phyloP scores from a whole-genome alignment of 116 monocot species.

The Papilionanthe hybrid region DNA sequence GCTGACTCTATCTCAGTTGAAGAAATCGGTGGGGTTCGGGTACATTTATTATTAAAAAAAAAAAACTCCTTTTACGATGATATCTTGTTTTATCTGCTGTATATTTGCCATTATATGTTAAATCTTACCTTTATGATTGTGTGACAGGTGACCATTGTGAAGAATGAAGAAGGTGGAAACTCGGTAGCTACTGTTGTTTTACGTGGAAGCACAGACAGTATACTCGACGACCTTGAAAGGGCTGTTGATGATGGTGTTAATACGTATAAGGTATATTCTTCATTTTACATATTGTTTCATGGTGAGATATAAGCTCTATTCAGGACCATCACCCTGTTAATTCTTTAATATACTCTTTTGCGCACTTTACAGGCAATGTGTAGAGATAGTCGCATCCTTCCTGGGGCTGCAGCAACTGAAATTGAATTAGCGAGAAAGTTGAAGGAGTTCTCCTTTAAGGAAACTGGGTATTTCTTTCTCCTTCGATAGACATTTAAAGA shows the following conservation, averaged over 20 bases:
- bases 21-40: slow-evolving; percentile 89
- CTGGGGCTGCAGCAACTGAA: slow-evolving; percentile 95
- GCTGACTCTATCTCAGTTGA: slow-evolving; percentile 90
- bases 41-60: slow-evolving; percentile 19
- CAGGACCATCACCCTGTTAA: not conserved
- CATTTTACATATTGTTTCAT: not conserved
- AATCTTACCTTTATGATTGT: not conserved
- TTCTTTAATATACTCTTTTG: not conserved
- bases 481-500: not conserved
- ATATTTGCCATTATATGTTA: not conserved
- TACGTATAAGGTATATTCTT: slow-evolving; percentile 73
- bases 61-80: not conserved
- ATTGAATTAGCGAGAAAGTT: slow-evolving; percentile 88
- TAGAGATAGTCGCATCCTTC: slow-evolving; percentile 88
- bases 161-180: slow-evolving; percentile 97
- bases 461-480: slow-evolving; percentile 69
- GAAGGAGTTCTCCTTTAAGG: slow-evolving; percentile 93
- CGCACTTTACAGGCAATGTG: slow-evolving; percentile 78
- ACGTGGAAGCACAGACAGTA: slow-evolving; percentile 95
- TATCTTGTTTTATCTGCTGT: not conserved
- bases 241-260: slow-evolving; percentile 99
- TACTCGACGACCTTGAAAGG: slow-evolving; percentile 97
- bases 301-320: not conserved
- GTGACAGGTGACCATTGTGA: slow-evolving; percentile 78
- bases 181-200: slow-evolving; percentile 88